Conservation (phyloP, 208 protist genomes). For the Kentomonas sorsogonicus region DNA sequence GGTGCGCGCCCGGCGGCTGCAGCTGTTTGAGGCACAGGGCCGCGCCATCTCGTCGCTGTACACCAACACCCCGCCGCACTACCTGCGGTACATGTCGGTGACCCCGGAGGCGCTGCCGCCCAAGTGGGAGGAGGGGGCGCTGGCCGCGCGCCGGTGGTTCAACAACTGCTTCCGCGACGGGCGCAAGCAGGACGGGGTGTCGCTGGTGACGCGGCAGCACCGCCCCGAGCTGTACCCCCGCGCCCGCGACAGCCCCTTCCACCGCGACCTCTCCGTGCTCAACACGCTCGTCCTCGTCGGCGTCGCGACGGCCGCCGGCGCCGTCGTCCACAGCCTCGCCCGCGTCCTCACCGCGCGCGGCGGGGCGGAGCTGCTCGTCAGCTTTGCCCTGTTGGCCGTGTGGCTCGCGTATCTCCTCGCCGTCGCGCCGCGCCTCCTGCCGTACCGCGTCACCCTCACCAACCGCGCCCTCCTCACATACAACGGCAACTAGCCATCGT, state of each 20-base stretch:
- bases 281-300: constrained; percentile 54
- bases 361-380: constrained; percentile 19
- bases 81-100: constrained; percentile 28
- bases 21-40: constrained; percentile 54
- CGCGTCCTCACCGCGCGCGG: constrained; percentile 15
- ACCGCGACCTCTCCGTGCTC: constrained; percentile 52
- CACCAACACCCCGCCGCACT: constrained; percentile 63
- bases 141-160: constrained; percentile 61
- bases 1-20: constrained; percentile 11
- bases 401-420: constrained; percentile 43
- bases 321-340: constrained; percentile 35
- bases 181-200: constrained; percentile 69
- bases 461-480: constrained; percentile 53
- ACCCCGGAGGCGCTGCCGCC: background rate
- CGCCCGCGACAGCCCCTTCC: constrained; percentile 63
- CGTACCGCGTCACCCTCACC: constrained; percentile 57
- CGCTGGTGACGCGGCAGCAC: constrained; percentile 70
- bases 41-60: constrained; percentile 69
- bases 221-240: constrained; percentile 39
- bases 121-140: constrained; percentile 13
- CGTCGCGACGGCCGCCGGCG: constrained; percentile 25
- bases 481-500: too few species aligned
- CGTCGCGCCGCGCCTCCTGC: constrained; percentile 32
- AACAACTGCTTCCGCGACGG: constrained; percentile 83
- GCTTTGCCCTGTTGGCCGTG: constrained; percentile 21